Percentiles rank a stretch among this genome's conserved stretches.
These are phyloP conservation scores for Testicularia cyperi DNA, from an alignment of 1,284 basidiomycete species.

Conservation along the genomic window DNA sequence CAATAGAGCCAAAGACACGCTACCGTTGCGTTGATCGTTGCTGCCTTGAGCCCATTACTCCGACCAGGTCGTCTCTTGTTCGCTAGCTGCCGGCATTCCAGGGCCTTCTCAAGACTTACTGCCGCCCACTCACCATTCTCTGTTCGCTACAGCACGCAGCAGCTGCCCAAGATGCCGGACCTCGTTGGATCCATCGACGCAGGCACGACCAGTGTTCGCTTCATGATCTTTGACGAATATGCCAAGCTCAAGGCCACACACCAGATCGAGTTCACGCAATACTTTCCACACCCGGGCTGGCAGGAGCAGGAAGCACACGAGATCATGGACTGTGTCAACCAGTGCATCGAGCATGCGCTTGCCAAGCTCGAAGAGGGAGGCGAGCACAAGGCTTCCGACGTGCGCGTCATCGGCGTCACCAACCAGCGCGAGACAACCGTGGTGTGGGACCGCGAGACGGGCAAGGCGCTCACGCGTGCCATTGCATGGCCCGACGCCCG, in stretches of 20 bases:
- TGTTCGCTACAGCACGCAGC: too few relatives aligned
- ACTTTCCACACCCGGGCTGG: slow-evolving; percentile 67
- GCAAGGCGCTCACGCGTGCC: slow-evolving; percentile 78
- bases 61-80: too few relatives aligned
- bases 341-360: slow-evolving; percentile 75
- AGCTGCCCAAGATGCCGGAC: slow-evolving; percentile 29
- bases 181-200: slow-evolving; percentile 41
- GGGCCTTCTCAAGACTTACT: too few relatives aligned
- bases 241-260: slow-evolving; percentile 84
- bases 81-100: too few relatives aligned
- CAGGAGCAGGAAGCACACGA: slow-evolving; percentile 91
- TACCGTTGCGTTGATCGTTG: too few relatives aligned
- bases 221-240: slow-evolving; percentile 87
- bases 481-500: slow-evolving; percentile 97
- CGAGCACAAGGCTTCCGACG: slow-evolving; percentile 74
- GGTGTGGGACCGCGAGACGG: slow-evolving; percentile 86
- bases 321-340: slow-evolving; percentile 75
- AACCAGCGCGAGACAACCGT: slow-evolving; percentile 97
- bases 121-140: too few relatives aligned
- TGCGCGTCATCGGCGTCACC: slow-evolving; percentile 94
- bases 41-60: too few relatives aligned
- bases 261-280: slow-evolving; percentile 66
- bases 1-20: too few relatives aligned
- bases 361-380: slow-evolving; percentile 70
- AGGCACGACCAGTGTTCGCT: slow-evolving; percentile 76